phyloP scores from a whole-genome alignment of 2,329 filamentous ascomycete species.

The Talaromyces rugulosus region DNA sequence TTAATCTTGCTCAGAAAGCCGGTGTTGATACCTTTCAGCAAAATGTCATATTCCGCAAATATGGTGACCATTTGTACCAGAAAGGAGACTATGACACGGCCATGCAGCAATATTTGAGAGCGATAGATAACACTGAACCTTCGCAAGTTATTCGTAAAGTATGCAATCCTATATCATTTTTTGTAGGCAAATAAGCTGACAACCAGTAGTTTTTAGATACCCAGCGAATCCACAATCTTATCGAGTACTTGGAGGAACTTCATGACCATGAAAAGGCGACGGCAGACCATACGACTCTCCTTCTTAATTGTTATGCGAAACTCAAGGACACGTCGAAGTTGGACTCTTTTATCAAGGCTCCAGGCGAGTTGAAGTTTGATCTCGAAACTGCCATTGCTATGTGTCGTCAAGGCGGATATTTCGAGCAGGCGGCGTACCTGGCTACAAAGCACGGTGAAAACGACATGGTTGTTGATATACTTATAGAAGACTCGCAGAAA shows the following conservation, averaged over 20 bases:
- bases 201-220: constrained; percentile 76
- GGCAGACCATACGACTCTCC: constrained; percentile 87
- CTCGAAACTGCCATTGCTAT: constrained; percentile 94
- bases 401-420: constrained; percentile 96
- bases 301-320: constrained; percentile 97
- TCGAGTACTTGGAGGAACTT: constrained; percentile 93
- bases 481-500: constrained; percentile 91
- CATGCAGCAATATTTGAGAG: constrained; percentile 97
- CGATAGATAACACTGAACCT: constrained; percentile 92
- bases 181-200: constrained; percentile 15
- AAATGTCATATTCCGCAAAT: constrained; percentile 87
- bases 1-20: constrained; percentile 86
- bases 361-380: constrained; percentile 85
- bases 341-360: constrained; percentile 93
- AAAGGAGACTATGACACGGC: constrained; percentile 95
- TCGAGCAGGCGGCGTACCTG: constrained; percentile 91
- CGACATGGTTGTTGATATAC: constrained; percentile 87
- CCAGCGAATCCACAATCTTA: constrained; percentile 94
- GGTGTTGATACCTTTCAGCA: constrained; percentile 76
- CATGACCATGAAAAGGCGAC: constrained; percentile 93
- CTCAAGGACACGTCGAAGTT: constrained; percentile 95
- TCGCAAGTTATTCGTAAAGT: constrained; percentile 94
- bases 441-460: constrained; percentile 92
- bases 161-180: neutral
- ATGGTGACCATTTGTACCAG: constrained; percentile 90